These are phyloP conservation scores for Beauveria australis DNA, from an alignment of 2,329 filamentous ascomycete genomes.

Conservation along the genomic window DNA sequence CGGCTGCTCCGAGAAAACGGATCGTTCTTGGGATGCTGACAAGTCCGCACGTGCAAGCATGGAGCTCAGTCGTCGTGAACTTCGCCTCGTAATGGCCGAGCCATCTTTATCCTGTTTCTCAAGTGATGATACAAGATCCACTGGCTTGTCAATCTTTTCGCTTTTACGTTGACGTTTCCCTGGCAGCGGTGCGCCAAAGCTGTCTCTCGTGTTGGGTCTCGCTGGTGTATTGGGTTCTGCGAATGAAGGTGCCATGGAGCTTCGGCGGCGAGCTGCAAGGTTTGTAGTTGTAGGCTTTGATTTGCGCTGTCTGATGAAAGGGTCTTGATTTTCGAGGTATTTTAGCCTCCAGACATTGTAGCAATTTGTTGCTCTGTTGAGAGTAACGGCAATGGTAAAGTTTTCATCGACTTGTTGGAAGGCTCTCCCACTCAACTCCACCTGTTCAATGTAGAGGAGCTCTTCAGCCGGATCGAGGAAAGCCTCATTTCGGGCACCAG, in stretches of 20 bases:
- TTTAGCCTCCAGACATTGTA: constrained; percentile 81
- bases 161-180: constrained; percentile 46
- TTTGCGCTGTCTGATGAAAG: constrained; percentile 38
- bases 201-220: constrained; percentile 65
- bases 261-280: constrained; percentile 45
- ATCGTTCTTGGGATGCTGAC: constrained; percentile 73
- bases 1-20: constrained; percentile 65
- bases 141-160: constrained; percentile 40
- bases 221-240: constrained; percentile 73
- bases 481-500: constrained; percentile 31
- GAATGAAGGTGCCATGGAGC: constrained; percentile 58
- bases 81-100: constrained; percentile 44
- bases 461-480: constrained; percentile 72
- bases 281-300: constrained; percentile 39
- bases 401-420: constrained; percentile 32
- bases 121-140: constrained; percentile 62
- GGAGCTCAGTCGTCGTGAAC: constrained; percentile 78
- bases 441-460: constrained; percentile 70
- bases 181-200: constrained; percentile 55
- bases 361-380: constrained; percentile 65
- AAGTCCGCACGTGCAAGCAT: constrained; percentile 80
- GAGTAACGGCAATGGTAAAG: constrained; percentile 69
- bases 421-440: constrained; percentile 44
- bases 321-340: constrained; percentile 63
- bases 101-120: constrained; percentile 56